phyloP scores from a whole-genome alignment of 1,139 yeast species.

The Geotrichum europaeum region DNA sequence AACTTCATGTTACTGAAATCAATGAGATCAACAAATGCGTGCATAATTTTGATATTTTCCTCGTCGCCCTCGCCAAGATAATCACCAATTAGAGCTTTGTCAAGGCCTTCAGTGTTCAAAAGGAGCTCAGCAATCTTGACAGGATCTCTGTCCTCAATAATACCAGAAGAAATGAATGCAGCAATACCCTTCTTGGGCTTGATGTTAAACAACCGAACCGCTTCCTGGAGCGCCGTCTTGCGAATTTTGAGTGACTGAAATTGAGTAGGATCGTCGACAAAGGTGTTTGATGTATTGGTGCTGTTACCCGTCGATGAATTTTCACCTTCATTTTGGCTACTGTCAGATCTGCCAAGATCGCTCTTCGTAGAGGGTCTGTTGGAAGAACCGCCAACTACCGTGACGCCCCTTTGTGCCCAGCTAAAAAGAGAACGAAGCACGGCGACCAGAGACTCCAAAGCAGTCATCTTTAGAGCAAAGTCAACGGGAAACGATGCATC shows the following conservation, averaged over 20 bases:
- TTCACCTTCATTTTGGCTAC: constrained; percentile 7
- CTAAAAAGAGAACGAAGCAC: constrained; percentile 73
- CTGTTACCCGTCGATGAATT: constrained; percentile 13
- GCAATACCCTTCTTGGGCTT: constrained; percentile 78
- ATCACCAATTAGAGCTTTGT: constrained; percentile 83
- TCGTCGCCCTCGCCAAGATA: constrained; percentile 87
- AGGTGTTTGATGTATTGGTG: constrained; percentile 16
- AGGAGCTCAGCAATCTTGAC: constrained; percentile 67
- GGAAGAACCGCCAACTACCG: constrained; percentile 25
- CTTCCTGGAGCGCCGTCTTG: constrained; percentile 65
- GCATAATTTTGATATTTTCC: constrained; percentile 76
- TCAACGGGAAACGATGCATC: constrained; percentile 38
- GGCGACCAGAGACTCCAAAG: constrained; percentile 76
- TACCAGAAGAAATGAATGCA: constrained; percentile 54
- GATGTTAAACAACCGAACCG: constrained; percentile 71
- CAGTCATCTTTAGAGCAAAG: constrained; percentile 74
- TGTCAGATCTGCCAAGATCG: neutral
- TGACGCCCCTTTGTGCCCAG: constrained; percentile 80
- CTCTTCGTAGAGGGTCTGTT: neutral
- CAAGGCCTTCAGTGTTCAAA: constrained; percentile 71
- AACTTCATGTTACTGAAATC: constrained; percentile 65
- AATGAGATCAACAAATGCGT: constrained; percentile 84
- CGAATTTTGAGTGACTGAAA: constrained; percentile 80
- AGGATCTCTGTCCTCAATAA: constrained; percentile 58
- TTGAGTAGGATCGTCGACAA: constrained; percentile 66